phyloP scores from a whole-genome alignment of 345 rosid species.

The Gossypium sturtianum region DNA sequence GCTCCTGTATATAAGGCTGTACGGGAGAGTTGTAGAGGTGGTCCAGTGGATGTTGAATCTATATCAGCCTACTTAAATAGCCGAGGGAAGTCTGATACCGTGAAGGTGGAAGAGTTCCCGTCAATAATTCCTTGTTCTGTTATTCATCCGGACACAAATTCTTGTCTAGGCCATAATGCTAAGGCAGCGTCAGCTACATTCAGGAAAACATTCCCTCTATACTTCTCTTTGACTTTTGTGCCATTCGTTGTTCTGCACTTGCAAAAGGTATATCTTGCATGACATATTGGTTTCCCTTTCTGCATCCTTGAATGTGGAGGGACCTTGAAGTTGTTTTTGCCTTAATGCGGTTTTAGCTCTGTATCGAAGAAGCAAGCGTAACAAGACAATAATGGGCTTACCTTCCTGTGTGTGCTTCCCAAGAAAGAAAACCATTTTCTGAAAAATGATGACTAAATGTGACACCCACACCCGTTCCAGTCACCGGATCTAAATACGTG shows the following conservation, averaged over 20 bases:
- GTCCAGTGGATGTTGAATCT: constrained; percentile 66
- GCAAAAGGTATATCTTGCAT: constrained; percentile 61
- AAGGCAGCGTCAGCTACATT: constrained; percentile 90
- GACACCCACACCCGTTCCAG: too few relatives aligned
- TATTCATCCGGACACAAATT: constrained; percentile 79
- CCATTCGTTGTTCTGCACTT: constrained; percentile 91
- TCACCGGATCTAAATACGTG: too few relatives aligned
- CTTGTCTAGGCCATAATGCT: constrained; percentile 75
- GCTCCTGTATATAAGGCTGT: constrained; percentile 89
- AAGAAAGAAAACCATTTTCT: background rate
- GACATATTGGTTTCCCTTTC: constrained; percentile 1
- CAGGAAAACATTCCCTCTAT: constrained; percentile 91
- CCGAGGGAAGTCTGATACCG: constrained; percentile 36
- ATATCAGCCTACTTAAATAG: constrained; percentile 59
- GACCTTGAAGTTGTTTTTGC: background rate
- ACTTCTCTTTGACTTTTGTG: constrained; percentile 95
- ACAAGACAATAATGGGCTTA: background rate
- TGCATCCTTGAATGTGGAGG: background rate
- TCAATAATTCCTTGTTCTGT: constrained; percentile 85
- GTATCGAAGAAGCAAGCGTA: background rate
- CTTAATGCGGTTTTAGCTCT: background rate
- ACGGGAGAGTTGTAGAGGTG: constrained; percentile 86
- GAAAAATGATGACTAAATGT: background rate
- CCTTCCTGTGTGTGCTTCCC: background rate
- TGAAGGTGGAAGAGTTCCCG: constrained; percentile 70